Evolutionary conservation across 2,329 filamentous ascomycete genomes (phyloP).

Genomic region (Cladobotryum mycophilum): DNA sequence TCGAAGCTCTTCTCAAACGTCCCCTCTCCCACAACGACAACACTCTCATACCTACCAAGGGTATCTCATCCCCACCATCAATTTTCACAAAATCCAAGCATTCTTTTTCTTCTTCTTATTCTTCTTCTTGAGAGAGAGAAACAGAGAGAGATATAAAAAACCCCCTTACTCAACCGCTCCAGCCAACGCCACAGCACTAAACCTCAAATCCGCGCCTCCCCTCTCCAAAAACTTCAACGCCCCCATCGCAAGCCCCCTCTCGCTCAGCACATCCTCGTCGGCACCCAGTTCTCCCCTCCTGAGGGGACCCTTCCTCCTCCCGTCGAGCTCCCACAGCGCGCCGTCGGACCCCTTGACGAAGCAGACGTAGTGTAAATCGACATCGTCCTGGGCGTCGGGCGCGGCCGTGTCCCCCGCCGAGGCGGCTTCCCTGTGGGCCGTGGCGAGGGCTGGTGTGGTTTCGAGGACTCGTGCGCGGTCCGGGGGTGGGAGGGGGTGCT

Average conservation of each 20-base stretch:
- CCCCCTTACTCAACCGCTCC: constrained; percentile 39
- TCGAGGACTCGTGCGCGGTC: constrained; percentile 71
- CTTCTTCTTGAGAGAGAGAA: too few relatives aligned
- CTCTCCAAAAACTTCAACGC: constrained; percentile 50
- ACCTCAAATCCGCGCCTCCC: constrained; percentile 50
- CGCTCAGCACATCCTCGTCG: constrained; percentile 67
- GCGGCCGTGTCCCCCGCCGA: constrained; percentile 70
- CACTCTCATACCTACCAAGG: too few relatives aligned
- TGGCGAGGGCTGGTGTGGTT: constrained; percentile 65
- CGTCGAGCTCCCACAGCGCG: constrained; percentile 55
- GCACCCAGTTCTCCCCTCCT: constrained; percentile 47
- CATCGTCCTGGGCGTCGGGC: constrained; percentile 67
- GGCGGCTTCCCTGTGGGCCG: constrained; percentile 73
- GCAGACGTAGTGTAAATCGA: constrained; percentile 95
- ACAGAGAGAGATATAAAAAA: too few relatives aligned
- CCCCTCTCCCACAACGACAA: too few relatives aligned
- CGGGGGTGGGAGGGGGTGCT: constrained; percentile 61
- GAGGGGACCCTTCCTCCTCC: constrained; percentile 52
- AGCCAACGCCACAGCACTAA: constrained; percentile 52
- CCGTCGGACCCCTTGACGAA: constrained; percentile 74
- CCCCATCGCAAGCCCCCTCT: constrained; percentile 67
- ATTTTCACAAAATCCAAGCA: background rate
- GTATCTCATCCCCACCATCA: too few relatives aligned
- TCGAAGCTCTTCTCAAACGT: too few relatives aligned
- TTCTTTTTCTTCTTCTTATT: background rate